phyloP scores from a whole-genome alignment of 108 stramenopile genomes.

The Cylindrotheca fusiformis region DNA sequence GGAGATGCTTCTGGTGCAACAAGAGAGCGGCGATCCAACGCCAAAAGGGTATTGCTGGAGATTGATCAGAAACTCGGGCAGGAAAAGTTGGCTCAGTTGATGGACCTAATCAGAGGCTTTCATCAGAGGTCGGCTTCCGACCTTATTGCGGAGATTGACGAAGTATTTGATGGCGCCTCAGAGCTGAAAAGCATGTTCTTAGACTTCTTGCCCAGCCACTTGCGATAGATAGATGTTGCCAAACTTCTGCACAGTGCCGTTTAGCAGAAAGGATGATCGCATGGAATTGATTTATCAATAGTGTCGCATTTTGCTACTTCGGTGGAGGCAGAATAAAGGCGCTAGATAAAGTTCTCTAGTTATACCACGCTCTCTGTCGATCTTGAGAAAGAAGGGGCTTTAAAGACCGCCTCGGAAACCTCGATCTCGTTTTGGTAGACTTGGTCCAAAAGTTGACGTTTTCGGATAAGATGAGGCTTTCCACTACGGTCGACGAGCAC shows the following conservation, averaged over 20 bases:
- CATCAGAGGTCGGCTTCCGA: slow-evolving; percentile 34
- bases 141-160: slow-evolving; percentile 15
- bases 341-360: too few species aligned
- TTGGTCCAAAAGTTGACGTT: slow-evolving; percentile 88
- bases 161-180: slow-evolving; percentile 54
- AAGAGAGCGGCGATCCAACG: slow-evolving; percentile 47
- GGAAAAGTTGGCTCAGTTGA: slow-evolving; percentile 48
- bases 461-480: slow-evolving; percentile 80
- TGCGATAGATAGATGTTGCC: too few species aligned
- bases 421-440: slow-evolving; percentile 81
- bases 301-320: too few species aligned
- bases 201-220: slow-evolving; percentile 58
- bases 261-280: too few species aligned
- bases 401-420: slow-evolving; percentile 2
- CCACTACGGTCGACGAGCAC: slow-evolving; percentile 64
- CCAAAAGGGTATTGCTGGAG: slow-evolving; percentile 54
- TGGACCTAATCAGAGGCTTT: slow-evolving; percentile 38
- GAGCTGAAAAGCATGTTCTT: slow-evolving; percentile 47
- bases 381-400: not conserved
- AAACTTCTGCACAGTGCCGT: too few species aligned
- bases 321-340: too few species aligned
- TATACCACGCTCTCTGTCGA: too few species aligned
- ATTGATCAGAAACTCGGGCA: slow-evolving; percentile 52
- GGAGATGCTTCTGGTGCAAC: slow-evolving; percentile 40
- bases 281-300: too few species aligned